Base-by-base conservation (phyloP, 164 flowering plant genomes). In the Nymphaea thermarum region DNA sequence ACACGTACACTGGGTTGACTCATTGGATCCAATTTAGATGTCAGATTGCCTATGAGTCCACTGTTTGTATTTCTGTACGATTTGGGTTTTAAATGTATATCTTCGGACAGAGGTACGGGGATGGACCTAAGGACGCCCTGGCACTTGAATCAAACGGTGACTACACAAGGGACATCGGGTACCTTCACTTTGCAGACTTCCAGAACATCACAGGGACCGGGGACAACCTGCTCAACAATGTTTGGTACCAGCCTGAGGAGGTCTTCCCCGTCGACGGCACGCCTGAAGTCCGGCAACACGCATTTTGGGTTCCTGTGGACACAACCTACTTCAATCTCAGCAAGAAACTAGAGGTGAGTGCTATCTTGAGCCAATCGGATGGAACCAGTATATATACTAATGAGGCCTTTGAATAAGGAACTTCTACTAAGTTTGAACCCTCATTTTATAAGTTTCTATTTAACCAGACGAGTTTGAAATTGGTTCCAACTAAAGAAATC, bases 61-160 rank as follows among this genome's bases (percentile, higher is more conserved):
- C 12, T 47, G 7, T 47, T 7, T 47, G 55, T 47, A 47, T 4
- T 47, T 47, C 7, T 3, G 5, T 7, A 47, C 4, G 11, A 25
- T 25, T 25, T 25, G 36, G 36, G 36, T 25, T 25, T 25, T 25
- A 25, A 25, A 25, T 25, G 36, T 25, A n/a, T 25, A 25, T 25
- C 36, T 25, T 25, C 36, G 36, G 12, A 44, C 62, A 88, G 93
- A 82, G 91, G 64, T 79, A 74, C 75, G 95, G 92, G 70, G 80
- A 84, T 67, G 92, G 92, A 8, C 84, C 87, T 42, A 75, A 78
- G 0, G 69, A 83, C 67, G 85, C 79, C 55, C 77, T 88, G 16
- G 65, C 89, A 5, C 67, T 87, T 2, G 94, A 87, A 71, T 68
- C 80, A 0, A 67, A 64, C 71, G 94, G 94, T 62, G 94, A 85